Evolutionary conservation across 768 basidiomycete genomes (phyloP).

Genomic region (Termitomyces sp.): DNA sequence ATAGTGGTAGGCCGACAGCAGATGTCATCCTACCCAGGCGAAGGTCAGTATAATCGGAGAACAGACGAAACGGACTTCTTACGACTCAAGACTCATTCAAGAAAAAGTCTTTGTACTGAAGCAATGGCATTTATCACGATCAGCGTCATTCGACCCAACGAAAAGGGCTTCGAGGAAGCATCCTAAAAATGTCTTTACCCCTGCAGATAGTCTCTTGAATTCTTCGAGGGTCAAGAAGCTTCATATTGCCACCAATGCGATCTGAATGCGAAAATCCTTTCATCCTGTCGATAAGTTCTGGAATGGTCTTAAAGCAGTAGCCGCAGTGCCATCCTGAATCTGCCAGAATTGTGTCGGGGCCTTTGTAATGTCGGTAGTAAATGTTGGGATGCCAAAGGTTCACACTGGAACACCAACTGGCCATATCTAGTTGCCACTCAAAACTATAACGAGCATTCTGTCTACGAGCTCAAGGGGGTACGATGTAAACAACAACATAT

Average conservation of each 20-base stretch:
- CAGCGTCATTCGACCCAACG: background rate
- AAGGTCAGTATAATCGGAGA: background rate
- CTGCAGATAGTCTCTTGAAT: conserved; percentile 55
- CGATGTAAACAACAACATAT: conserved; percentile 22
- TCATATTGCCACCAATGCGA: conserved; percentile 42
- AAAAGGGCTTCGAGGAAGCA: conserved; percentile 31
- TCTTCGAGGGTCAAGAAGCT: conserved; percentile 40
- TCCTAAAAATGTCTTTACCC: conserved; percentile 58
- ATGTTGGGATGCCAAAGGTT: conserved; percentile 37
- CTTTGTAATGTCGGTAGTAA: conserved; percentile 45
- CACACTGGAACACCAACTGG: conserved; percentile 53
- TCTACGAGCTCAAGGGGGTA: background rate
- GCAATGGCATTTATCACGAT: no score
- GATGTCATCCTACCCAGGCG: conserved; percentile 27
- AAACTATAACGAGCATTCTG: conserved; percentile 25
- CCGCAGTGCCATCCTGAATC: conserved; percentile 70
- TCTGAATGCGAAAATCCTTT: conserved; percentile 57
- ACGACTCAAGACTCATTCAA: conserved; percentile 49
- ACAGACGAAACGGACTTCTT: conserved; percentile 13
- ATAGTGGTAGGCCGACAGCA: conserved; percentile 47
- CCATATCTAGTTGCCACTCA: conserved; percentile 50
- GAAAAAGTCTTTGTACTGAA: conserved; percentile 46
- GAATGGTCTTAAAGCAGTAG: conserved; percentile 56
- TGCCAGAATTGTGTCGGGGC: conserved; percentile 41
- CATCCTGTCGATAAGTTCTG: conserved; percentile 58